A percentile compares a stretch with the other conserved stretches of the same genome.
These are phyloP conservation scores for Ailanthus altissimus DNA, from an alignment of 345 rosid genomes.

Conservation along the genomic window DNA sequence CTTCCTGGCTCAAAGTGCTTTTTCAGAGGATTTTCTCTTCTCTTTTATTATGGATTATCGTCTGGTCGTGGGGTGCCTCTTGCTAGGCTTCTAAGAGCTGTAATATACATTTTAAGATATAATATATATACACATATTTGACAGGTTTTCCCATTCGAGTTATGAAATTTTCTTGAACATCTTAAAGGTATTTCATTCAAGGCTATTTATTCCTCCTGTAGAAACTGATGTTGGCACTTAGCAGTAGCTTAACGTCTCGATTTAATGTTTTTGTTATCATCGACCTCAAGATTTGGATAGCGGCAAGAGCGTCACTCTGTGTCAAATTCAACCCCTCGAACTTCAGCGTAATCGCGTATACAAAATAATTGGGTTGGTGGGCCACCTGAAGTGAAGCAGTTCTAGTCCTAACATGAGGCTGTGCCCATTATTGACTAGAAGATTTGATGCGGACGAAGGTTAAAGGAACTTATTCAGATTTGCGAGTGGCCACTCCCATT, in stretches of 20 bases:
- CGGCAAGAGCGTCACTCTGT: not conserved
- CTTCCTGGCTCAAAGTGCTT: too few species aligned
- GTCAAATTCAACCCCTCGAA: not conserved
- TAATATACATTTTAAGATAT: not conserved
- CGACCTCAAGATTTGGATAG: not conserved
- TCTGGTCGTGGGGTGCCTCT: not conserved
- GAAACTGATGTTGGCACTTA: not conserved
- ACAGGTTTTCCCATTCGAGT: not conserved
- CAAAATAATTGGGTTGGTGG: too few species aligned
- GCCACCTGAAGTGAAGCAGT: too few species aligned
- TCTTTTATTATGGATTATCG: slow-evolving; percentile 2
- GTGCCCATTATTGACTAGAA: not conserved
- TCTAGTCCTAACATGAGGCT: too few species aligned
- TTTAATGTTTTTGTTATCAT: not conserved
- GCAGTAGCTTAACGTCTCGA: not conserved
- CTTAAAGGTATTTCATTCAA: not conserved
- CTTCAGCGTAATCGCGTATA: not conserved
- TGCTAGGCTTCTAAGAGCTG: not conserved
- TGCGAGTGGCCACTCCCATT: not conserved
- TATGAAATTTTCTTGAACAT: not conserved
- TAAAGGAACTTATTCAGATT: not conserved
- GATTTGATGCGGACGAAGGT: not conserved
- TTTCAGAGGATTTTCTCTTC: not conserved
- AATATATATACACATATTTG: not conserved
- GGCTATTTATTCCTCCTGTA: not conserved